Conservation (phyloP, 768 basidiomycete species). For the Brasilioporus rufonigricans region DNA sequence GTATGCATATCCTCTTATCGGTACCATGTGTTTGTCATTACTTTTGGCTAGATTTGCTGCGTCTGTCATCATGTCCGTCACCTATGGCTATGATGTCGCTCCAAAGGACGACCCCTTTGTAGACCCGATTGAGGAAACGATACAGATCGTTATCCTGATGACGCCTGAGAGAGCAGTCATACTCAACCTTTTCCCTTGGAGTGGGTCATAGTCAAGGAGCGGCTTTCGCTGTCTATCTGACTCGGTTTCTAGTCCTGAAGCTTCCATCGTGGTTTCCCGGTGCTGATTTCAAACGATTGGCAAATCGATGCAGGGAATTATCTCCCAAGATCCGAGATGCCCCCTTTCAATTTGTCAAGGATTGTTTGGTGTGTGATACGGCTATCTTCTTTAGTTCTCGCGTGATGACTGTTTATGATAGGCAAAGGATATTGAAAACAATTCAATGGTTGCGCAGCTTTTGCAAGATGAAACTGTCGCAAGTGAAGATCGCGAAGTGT, state of each 20-base stretch:
- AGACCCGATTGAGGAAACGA: slow-evolving; percentile 12
- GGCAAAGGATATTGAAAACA: slow-evolving; percentile 19
- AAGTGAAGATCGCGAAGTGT: neutral
- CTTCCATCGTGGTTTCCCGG: slow-evolving; percentile 23
- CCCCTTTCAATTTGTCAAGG: slow-evolving; percentile 26
- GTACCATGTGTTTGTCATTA: neutral
- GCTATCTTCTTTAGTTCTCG: neutral
- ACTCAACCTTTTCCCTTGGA: slow-evolving; percentile 19
- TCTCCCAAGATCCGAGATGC: slow-evolving; percentile 12
- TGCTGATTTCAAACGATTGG: slow-evolving; percentile 7
- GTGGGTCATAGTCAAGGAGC: slow-evolving; percentile 10
- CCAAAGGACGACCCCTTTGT: slow-evolving; percentile 20
- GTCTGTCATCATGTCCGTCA: slow-evolving; percentile 21
- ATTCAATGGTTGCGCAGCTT: slow-evolving; percentile 24
- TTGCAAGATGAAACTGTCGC: slow-evolving; percentile 1
- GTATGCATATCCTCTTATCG: slow-evolving; percentile 15
- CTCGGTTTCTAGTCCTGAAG: slow-evolving; percentile 8
- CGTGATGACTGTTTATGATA: neutral
- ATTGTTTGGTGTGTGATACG: slow-evolving; percentile 12
- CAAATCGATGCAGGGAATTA: slow-evolving; percentile 6
- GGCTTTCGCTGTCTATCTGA: neutral
- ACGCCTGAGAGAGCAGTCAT: slow-evolving; percentile 22
- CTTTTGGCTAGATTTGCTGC: slow-evolving; percentile 14
- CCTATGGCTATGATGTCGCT: slow-evolving; percentile 17
- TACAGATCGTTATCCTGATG: slow-evolving; percentile 2